These are phyloP conservation scores for Lolium multiflorum DNA, from an alignment of 176 grass and related monocot species.

Conservation along the genomic window DNA sequence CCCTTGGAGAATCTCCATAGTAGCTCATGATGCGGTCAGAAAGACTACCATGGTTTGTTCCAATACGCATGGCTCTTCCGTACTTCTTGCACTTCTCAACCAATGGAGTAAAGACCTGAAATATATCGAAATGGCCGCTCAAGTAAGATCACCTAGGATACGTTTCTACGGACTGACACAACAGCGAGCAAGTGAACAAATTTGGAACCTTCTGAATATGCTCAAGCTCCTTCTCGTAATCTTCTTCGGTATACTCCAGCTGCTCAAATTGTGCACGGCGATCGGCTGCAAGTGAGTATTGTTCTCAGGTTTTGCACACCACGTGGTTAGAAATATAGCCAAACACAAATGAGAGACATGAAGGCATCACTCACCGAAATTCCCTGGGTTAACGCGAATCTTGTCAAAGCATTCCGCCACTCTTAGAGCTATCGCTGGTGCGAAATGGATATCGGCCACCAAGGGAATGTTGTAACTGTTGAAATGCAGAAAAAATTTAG, in stretches of 20 bases:
- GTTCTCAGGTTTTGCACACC: slow-evolving; percentile 25
- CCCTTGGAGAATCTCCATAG: slow-evolving; percentile 97
- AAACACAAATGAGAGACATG: slow-evolving; percentile 33
- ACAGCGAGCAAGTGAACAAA: background rate
- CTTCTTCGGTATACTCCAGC: slow-evolving; percentile 87
- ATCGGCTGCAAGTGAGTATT: slow-evolving; percentile 72
- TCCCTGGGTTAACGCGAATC: slow-evolving; percentile 99
- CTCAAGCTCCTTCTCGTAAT: slow-evolving; percentile 94
- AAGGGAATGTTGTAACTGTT: slow-evolving; percentile 93
- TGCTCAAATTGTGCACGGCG: slow-evolving; percentile 94
- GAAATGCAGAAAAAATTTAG: slow-evolving; percentile 18
- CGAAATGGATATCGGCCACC: slow-evolving; percentile 99
- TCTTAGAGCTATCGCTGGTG: slow-evolving; percentile 83
- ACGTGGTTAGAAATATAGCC: background rate
- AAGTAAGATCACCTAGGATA: slow-evolving; percentile 36
- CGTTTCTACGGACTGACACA: background rate
- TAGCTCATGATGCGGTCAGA: slow-evolving; percentile 99
- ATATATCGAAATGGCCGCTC: background rate
- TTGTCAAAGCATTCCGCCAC: slow-evolving; percentile 99
- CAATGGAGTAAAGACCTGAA: slow-evolving; percentile 94
- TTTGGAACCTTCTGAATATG: slow-evolving; percentile 88
- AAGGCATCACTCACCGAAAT: slow-evolving; percentile 72
- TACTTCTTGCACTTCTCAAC: slow-evolving; percentile 99
- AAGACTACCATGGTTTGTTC: slow-evolving; percentile 96
- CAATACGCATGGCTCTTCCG: slow-evolving; percentile 95